phyloP scores from a whole-genome alignment of 495 filamentous ascomycete species.

The Podospora comata region DNA sequence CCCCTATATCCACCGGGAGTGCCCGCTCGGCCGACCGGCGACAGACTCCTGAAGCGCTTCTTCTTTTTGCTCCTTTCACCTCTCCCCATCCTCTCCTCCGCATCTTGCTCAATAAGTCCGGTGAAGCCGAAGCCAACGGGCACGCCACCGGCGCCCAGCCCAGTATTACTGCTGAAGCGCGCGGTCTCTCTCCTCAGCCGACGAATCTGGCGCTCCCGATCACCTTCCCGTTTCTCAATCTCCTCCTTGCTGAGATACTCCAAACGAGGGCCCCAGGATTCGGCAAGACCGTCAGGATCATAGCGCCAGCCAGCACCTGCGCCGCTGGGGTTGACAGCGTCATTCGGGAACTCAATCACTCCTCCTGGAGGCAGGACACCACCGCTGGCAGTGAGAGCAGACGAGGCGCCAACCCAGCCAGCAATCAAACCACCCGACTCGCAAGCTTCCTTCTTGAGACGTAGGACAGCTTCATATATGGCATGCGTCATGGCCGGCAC shows the following conservation, averaged over 20 bases:
- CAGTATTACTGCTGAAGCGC: conserved; percentile 78
- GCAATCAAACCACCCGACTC: conserved; percentile 78
- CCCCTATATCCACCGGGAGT: conserved; percentile 63
- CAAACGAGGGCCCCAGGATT: conserved; percentile 93
- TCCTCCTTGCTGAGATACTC: conserved; percentile 90
- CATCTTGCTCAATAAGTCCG: conserved; percentile 58
- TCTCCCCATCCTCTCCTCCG: conserved; percentile 65
- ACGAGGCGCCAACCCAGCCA: conserved; percentile 50
- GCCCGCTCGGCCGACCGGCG: conserved; percentile 62
- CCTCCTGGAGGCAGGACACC: conserved; percentile 28
- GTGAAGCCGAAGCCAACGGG: conserved; percentile 57
- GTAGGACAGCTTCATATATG: conserved; percentile 92
- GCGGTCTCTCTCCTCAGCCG: conserved; percentile 87
- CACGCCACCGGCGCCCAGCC: conserved; percentile 59
- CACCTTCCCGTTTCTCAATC: conserved; percentile 95
- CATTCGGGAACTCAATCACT: conserved; percentile 73
- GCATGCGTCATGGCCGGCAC: conserved; percentile 89
- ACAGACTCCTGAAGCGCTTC: conserved; percentile 83
- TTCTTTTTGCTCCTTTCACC: conserved; percentile 93
- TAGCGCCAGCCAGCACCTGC: conserved; percentile 88
- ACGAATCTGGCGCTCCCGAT: conserved; percentile 85
- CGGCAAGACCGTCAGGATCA: conserved; percentile 81
- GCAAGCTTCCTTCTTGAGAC: conserved; percentile 92
- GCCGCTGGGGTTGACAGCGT: conserved; percentile 59
- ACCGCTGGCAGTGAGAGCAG: conserved; percentile 45